Conservation (phyloP, 1,139 yeast genomes). For the Lodderomyces metapsilosis region DNA sequence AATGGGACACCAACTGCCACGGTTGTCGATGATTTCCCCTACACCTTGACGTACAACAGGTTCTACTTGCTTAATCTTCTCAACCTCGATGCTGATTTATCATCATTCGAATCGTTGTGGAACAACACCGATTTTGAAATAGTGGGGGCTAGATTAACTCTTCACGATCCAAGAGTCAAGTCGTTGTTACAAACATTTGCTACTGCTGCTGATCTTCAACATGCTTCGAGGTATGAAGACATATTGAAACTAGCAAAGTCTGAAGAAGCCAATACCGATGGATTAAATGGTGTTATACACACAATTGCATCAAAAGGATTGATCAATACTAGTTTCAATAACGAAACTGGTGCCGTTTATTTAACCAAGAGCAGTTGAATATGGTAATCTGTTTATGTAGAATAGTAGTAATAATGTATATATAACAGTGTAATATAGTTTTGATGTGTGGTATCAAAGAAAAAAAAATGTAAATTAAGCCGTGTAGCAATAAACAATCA, state of each 20-base stretch:
- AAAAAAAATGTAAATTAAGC: too few species aligned
- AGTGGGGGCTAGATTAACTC: constrained; percentile 28
- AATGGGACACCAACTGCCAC: background rate
- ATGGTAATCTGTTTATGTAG: background rate
- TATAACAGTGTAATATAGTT: too few species aligned
- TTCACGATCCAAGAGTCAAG: constrained; percentile 4
- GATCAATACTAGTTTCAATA: constrained; percentile 25
- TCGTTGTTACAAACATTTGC: constrained; percentile 3
- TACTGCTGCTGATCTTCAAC: constrained; percentile 2
- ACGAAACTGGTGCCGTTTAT: constrained; percentile 22
- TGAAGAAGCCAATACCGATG: constrained; percentile 16
- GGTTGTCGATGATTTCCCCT: constrained; percentile 21
- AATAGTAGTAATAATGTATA: too few species aligned
- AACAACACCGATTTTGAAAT: constrained; percentile 20
- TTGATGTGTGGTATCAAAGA: too few species aligned
- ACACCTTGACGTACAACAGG: constrained; percentile 29
- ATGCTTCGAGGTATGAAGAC: constrained; percentile 20
- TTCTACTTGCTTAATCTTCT: constrained; percentile 30
- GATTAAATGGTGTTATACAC: constrained; percentile 11
- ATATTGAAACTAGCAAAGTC: constrained; percentile 12
- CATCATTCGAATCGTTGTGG: background rate
- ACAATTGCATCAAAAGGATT: constrained; percentile 31
- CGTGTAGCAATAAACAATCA: too few species aligned
- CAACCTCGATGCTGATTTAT: constrained; percentile 9
- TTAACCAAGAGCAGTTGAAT: constrained; percentile 5